These are phyloP conservation scores for Lomentospora prolificans DNA, from an alignment of 2,329 filamentous ascomycete species.

Conservation along the genomic window DNA sequence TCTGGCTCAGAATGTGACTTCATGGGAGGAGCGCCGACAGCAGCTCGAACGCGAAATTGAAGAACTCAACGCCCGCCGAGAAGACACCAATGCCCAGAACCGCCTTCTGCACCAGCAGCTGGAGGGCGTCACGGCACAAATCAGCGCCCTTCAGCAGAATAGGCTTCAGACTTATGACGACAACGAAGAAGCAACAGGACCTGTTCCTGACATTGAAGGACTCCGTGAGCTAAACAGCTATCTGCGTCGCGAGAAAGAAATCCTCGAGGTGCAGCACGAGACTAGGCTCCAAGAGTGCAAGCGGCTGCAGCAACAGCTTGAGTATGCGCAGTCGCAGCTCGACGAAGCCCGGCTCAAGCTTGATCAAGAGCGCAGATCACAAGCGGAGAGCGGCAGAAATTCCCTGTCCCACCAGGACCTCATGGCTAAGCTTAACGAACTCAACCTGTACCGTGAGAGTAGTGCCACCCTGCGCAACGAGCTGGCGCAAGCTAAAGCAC, in stretches of 20 bases:
- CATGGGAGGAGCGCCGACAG: slow-evolving; percentile 75
- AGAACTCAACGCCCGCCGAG: slow-evolving; percentile 68
- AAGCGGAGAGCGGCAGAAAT: slow-evolving; percentile 62
- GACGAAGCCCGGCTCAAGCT: slow-evolving; percentile 84
- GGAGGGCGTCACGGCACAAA: slow-evolving; percentile 71
- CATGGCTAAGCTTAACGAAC: slow-evolving; percentile 88
- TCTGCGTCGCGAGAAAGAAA: slow-evolving; percentile 90
- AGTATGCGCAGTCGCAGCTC: slow-evolving; percentile 77
- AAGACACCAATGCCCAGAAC: slow-evolving; percentile 83
- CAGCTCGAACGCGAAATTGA: slow-evolving; percentile 75
- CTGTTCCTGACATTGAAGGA: slow-evolving; percentile 54
- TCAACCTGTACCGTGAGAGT: slow-evolving; percentile 93
- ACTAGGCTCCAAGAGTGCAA: slow-evolving; percentile 81
- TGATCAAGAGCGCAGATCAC: slow-evolving; percentile 73
- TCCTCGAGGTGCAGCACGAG: slow-evolving; percentile 92
- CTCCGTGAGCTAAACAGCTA: slow-evolving; percentile 87
- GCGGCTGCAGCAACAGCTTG: slow-evolving; percentile 79
- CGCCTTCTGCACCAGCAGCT: slow-evolving; percentile 82
- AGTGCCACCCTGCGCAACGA: slow-evolving; percentile 85
- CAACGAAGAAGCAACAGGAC: slow-evolving; percentile 42
- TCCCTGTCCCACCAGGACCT: slow-evolving; percentile 79
- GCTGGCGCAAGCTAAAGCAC: slow-evolving; percentile 65
- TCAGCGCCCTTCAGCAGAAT: slow-evolving; percentile 68
- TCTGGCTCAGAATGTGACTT: slow-evolving; percentile 70
- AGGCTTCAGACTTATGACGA: slow-evolving; percentile 42